Evolutionary conservation across 164 flowering plant species (phyloP).

Genomic region (Cinnamomum micranthum): DNA sequence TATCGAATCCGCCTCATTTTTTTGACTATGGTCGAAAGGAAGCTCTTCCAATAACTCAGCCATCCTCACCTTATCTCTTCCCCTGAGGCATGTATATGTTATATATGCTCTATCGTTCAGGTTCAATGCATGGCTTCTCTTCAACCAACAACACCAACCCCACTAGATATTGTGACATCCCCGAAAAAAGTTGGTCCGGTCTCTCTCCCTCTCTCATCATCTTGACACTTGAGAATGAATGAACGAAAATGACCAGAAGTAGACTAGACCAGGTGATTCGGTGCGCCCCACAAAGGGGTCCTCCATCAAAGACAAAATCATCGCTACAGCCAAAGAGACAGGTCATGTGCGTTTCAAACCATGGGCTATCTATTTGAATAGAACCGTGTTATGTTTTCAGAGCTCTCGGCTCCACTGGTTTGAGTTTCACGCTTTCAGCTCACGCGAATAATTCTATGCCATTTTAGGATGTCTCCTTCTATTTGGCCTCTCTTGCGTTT

Average conservation of each 20-base stretch:
- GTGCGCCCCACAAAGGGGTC: conserved; percentile 3
- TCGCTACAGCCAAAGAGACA: not conserved
- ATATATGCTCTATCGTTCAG: too few species aligned
- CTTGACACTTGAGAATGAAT: not conserved
- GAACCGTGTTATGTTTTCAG: too few species aligned
- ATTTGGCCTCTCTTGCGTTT: not conserved
- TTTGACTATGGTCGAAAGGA: not conserved
- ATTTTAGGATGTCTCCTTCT: not conserved
- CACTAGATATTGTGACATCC: not conserved
- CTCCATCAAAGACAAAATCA: not conserved
- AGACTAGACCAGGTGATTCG: conserved; percentile 8
- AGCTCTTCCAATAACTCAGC: not conserved
- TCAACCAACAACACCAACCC: not conserved
- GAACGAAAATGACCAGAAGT: not conserved
- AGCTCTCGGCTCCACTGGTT: not conserved
- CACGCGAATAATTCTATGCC: not conserved
- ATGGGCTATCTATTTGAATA: not conserved
- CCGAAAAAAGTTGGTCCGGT: not conserved
- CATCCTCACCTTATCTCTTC: not conserved
- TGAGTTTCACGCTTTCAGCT: too few species aligned
- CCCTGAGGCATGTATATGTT: not conserved
- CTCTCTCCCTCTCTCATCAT: not conserved
- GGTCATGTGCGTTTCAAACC: not conserved
- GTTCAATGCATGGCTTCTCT: too few species aligned
- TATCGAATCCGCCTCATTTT: not conserved